phyloP scores from a whole-genome alignment of 2,329 filamentous ascomycete species.

The Fusarium pseudoanthophilum region DNA sequence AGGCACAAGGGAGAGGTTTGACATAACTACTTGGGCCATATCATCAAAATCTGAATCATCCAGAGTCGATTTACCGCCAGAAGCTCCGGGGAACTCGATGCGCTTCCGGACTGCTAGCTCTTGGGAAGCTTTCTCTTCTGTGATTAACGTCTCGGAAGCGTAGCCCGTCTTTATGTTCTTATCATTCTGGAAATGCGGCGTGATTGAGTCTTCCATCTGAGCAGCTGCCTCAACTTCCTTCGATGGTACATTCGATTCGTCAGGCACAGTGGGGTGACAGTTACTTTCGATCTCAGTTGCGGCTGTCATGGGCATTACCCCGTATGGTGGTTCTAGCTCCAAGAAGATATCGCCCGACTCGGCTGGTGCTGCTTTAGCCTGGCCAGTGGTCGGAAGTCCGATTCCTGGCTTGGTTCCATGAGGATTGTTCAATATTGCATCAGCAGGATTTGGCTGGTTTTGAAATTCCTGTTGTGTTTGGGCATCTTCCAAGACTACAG shows the following conservation, averaged over 20 bases:
- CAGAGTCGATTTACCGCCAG: not conserved
- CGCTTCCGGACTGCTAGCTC: not conserved
- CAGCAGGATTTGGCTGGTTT: not conserved
- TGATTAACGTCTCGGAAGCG: not conserved
- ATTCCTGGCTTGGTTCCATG: not conserved
- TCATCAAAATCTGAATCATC: not conserved
- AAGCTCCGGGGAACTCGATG: not conserved
- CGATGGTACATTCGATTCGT: not conserved
- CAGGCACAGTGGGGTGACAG: not conserved
- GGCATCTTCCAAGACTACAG: not conserved
- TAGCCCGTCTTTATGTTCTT: constrained; percentile 35
- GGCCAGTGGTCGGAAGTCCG: not conserved
- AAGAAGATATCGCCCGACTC: not conserved
- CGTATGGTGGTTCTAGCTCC: not conserved
- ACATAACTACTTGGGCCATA: not conserved
- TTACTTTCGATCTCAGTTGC: not conserved
- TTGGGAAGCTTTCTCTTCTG: not conserved
- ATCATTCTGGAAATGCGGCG: constrained; percentile 33
- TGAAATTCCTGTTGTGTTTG: not conserved
- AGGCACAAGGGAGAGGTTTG: not conserved
- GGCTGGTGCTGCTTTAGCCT: not conserved
- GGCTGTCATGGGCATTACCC: not conserved
- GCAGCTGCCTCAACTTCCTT: not conserved
- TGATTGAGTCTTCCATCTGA: constrained; percentile 21
- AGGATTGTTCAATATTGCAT: not conserved